Base-by-base conservation (phyloP, 2,329 filamentous ascomycete genomes). In the Colletotrichum chrysophilum region DNA sequence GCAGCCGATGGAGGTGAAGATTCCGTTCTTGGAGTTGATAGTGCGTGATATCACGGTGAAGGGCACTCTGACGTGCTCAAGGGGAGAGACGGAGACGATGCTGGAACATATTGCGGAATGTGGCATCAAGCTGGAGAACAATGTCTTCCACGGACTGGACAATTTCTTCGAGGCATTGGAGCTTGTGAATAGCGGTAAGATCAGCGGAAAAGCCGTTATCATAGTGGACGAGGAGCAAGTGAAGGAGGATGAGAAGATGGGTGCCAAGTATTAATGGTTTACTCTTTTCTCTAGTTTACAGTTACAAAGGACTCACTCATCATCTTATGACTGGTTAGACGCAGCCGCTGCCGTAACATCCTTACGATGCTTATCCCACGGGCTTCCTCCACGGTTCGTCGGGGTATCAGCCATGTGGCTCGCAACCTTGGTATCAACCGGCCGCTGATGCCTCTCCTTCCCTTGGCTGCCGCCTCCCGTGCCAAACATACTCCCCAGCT, bases 181-280 rank as follows among this genome's bases (percentile, higher is more conserved):
- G 36, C 79, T 89, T 70, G 88, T 90, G 3, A 84, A 89, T 67
- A 86, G 86, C 9, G 90, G 90, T 0, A 88, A 88, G 82, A 86
- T 91, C 79, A 85, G 87, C 76, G 89, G 90, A 1, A 91, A 92
- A 80, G 89, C 83, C 1, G 85, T 90, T 26, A 85, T 91, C 34
- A 79, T 91, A 13, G 85, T 91, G 14, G 89, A 91, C 76, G 78
- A 83, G 26, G 83, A 85, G 56, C 83, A 85, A 73, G 71, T 84
- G n/a, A 71, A 81, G 14, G 1, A 14, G 1, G 68, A 75, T 3
- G 56, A 64, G 21, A 26, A 14, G 30, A 10, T 28, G 0, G 56
- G 52, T 8, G 13, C 24, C 5, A 65, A 30, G 4, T 60, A 61
- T 28, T 52, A 32, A 56, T 36, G 9, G 7, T 28, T 16, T 18